Conservation (phyloP, 306 rosid species). For the Inga oerstediana region DNA sequence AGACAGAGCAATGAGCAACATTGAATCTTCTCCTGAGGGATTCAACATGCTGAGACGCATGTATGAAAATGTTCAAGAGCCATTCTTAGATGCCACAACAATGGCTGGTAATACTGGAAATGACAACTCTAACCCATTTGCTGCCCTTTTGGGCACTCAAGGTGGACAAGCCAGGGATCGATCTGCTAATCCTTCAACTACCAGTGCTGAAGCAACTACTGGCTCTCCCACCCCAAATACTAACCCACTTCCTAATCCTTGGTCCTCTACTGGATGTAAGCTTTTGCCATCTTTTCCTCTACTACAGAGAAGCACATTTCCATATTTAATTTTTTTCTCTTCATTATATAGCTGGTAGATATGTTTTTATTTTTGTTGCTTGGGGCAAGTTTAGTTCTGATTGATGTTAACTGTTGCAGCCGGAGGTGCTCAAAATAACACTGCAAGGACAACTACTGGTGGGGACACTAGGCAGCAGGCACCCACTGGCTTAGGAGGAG, state of each 20-base stretch:
- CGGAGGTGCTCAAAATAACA: slow-evolving; percentile 61
- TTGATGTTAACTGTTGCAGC: slow-evolving; percentile 44
- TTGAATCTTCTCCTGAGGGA: slow-evolving; percentile 90
- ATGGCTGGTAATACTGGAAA: slow-evolving; percentile 72
- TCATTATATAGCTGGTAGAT: slow-evolving; percentile 23
- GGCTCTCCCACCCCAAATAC: slow-evolving; percentile 79
- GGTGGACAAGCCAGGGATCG: slow-evolving; percentile 62
- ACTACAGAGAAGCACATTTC: slow-evolving; percentile 1
- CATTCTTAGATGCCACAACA: slow-evolving; percentile 84
- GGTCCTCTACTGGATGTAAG: slow-evolving; percentile 72
- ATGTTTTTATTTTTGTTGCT: background rate
- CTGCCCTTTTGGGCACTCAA: slow-evolving; percentile 54
- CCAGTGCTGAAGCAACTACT: slow-evolving; percentile 56
- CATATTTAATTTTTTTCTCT: background rate
- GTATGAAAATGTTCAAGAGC: slow-evolving; percentile 95
- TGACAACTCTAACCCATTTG: slow-evolving; percentile 39
- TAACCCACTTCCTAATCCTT: slow-evolving; percentile 94
- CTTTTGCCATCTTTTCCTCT: slow-evolving; percentile 19
- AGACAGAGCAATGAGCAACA: slow-evolving; percentile 93
- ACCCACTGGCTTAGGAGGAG: slow-evolving; percentile 63
- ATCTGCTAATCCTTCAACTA: slow-evolving; percentile 57
- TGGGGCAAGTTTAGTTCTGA: slow-evolving; percentile 21
- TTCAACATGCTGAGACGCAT: slow-evolving; percentile 94
- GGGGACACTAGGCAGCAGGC: slow-evolving; percentile 63
- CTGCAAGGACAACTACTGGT: slow-evolving; percentile 51